These are phyloP conservation scores for Pichia sp. DNA, from an alignment of 1,139 yeast species.

Conservation along the genomic window DNA sequence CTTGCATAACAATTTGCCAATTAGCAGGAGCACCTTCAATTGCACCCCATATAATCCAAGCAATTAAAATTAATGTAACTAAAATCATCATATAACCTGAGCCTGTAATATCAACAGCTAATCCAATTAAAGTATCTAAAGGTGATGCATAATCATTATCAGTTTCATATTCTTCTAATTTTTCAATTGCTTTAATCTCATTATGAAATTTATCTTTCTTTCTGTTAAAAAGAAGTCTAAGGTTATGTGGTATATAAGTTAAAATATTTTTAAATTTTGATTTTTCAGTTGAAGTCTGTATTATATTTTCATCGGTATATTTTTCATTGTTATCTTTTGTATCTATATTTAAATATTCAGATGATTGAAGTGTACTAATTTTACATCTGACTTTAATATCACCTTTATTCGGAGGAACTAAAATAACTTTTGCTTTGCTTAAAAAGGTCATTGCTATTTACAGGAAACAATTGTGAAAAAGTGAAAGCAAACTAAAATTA, in stretches of 20 bases:
- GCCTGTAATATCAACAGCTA: slow-evolving; percentile 26
- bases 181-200: background rate
- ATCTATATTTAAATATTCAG: background rate
- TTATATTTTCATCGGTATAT: background rate
- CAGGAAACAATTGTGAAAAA: too few species aligned
- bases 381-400: slow-evolving; percentile 8
- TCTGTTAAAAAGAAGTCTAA: background rate
- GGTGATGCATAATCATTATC: slow-evolving; percentile 13
- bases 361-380: background rate
- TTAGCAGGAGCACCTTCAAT: slow-evolving; percentile 28
- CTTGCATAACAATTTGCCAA: slow-evolving; percentile 39
- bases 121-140: slow-evolving; percentile 13
- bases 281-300: background rate
- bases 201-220: background rate
- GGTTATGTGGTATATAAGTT: slow-evolving; percentile 9
- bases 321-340: background rate
- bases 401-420: slow-evolving; percentile 7
- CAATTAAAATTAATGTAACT: slow-evolving; percentile 27
- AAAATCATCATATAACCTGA: slow-evolving; percentile 25
- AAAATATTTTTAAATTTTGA: background rate
- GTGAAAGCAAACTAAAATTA: background rate
- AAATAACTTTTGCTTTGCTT: background rate
- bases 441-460: background rate
- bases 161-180: slow-evolving; percentile 8
- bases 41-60: slow-evolving; percentile 32